These are phyloP conservation scores for Prunus mongolica DNA, from an alignment of 306 rosid genomes.

Conservation along the genomic window DNA sequence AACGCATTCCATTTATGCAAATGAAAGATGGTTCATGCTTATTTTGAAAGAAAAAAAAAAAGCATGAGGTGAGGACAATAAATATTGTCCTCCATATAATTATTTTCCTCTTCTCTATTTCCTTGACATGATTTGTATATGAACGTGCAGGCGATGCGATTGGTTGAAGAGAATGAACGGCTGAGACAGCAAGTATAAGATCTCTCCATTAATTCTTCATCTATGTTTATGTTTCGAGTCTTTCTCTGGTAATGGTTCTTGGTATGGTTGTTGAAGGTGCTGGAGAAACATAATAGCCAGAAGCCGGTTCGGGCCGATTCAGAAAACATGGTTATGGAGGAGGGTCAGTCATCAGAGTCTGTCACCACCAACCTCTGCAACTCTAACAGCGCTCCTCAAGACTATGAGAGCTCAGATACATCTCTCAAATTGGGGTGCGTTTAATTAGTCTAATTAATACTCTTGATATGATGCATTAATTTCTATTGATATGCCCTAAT, in stretches of 20 bases:
- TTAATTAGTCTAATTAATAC: neutral
- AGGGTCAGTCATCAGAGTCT: slow-evolving; percentile 90
- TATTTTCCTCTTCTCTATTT: neutral
- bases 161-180: slow-evolving; percentile 77
- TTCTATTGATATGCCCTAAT: neutral
- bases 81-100: no score
- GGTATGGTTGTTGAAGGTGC: slow-evolving; percentile 34
- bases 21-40: no score
- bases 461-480: neutral
- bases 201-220: neutral
- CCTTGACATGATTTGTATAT: neutral
- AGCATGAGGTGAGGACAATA: no score
- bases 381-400: slow-evolving; percentile 60
- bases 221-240: neutral
- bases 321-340: slow-evolving; percentile 43
- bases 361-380: slow-evolving; percentile 59
- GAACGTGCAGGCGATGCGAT: slow-evolving; percentile 48
- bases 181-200: slow-evolving; percentile 52
- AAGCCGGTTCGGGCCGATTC: slow-evolving; percentile 39
- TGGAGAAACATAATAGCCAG: slow-evolving; percentile 22
- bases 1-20: no score
- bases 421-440: slow-evolving; percentile 88
- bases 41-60: no score
- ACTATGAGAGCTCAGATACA: slow-evolving; percentile 72
- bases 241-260: neutral